Percentiles rank a stretch among this genome's conserved stretches.
Conservation (phyloP, 1,139 yeast species). For the Candida gigantensis region DNA sequence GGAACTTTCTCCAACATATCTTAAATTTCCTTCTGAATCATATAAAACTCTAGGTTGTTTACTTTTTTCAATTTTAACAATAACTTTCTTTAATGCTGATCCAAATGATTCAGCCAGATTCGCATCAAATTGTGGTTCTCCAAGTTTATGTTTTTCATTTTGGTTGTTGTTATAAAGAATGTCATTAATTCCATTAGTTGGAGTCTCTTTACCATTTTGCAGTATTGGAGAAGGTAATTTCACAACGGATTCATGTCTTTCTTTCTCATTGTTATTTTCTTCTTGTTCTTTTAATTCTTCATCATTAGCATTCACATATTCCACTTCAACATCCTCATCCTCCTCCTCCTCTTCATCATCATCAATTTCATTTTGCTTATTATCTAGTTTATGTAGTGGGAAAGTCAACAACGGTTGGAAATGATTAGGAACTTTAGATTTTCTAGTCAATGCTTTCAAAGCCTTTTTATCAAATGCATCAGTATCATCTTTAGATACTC, state of each 20-base stretch:
- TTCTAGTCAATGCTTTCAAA: constrained; percentile 11
- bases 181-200: no score
- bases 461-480: constrained; percentile 12
- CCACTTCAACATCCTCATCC: no score
- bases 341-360: constrained; percentile 1
- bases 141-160: neutral
- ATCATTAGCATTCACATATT: no score
- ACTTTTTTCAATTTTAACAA: constrained; percentile 4
- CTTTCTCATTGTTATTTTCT: neutral
- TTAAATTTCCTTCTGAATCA: constrained; percentile 19
- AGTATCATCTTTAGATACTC: constrained; percentile 7
- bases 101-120: constrained; percentile 13
- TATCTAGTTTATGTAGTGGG: constrained; percentile 15
- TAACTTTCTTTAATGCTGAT: neutral
- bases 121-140: neutral
- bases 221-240: no score
- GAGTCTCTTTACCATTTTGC: no score
- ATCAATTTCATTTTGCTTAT: neutral
- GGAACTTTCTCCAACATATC: constrained; percentile 28
- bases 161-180: no score
- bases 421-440: constrained; percentile 11
- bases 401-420: constrained; percentile 15
- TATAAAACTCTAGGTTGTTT: constrained; percentile 11
- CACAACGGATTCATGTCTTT: neutral
- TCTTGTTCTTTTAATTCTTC: neutral